Percentiles rank a stretch among this genome's conserved stretches.
Evolutionary conservation across 2,329 filamentous ascomycete species (phyloP).

Genomic region (Neocucurbitaria cava): DNA sequence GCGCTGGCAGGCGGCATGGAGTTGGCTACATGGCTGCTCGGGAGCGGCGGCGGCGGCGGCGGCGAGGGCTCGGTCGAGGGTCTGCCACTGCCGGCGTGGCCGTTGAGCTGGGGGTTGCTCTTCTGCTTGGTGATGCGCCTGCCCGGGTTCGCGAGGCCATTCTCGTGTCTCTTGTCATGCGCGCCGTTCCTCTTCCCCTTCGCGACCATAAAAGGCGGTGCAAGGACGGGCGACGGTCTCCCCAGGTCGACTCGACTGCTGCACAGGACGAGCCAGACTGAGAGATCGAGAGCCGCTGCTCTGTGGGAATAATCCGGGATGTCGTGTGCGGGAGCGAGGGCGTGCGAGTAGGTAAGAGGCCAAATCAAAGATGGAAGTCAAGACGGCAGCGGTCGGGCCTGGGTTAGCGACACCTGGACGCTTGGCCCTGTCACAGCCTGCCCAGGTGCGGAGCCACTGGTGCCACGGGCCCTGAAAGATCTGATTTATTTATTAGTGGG

Average conservation of each 20-base stretch:
- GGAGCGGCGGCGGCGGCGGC: conserved; percentile 49
- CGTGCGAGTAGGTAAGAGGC: conserved; percentile 18
- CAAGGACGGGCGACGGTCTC: conserved; percentile 42
- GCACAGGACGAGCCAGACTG: conserved; percentile 56
- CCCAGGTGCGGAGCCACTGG: not conserved
- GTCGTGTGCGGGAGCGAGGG: conserved; percentile 25
- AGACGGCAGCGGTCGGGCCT: too few species aligned
- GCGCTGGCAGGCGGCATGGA: conserved; percentile 38
- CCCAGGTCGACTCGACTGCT: conserved; percentile 51
- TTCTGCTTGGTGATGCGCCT: conserved; percentile 66
- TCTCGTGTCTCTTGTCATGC: conserved; percentile 75
- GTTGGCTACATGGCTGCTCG: conserved; percentile 46
- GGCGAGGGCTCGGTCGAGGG: conserved; percentile 48
- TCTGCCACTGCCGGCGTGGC: conserved; percentile 50
- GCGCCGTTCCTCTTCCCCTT: conserved; percentile 54
- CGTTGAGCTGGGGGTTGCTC: conserved; percentile 55
- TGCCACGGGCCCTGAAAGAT: not conserved
- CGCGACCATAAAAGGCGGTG: conserved; percentile 55
- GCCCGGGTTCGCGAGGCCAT: conserved; percentile 81
- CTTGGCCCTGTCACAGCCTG: conserved; percentile 2
- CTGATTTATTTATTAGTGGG: not conserved
- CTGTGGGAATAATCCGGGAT: conserved; percentile 19
- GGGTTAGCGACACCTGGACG: not conserved
- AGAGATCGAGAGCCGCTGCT: conserved; percentile 47
- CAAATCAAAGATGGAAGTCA: conserved; percentile 1